Conservation (phyloP, 305 asterid species). For the Solanum aculeatissimum region DNA sequence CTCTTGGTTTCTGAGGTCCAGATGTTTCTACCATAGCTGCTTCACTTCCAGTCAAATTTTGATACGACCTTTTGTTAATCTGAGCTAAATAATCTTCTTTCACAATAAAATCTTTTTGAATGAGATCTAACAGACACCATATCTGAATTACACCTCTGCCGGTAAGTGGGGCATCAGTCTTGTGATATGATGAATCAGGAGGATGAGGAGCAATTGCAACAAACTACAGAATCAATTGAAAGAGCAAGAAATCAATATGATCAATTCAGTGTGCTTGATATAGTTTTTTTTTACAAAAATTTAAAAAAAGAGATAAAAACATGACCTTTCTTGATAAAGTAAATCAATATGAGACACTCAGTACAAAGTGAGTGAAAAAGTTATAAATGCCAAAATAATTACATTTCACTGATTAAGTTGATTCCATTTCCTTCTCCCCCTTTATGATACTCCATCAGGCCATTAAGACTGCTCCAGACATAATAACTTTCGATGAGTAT, state of each 20-base stretch:
- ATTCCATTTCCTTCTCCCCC: background rate
- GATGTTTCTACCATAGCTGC: constrained; percentile 5
- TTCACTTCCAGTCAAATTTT: constrained; percentile 8
- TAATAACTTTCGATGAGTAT: background rate
- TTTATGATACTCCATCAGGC: background rate
- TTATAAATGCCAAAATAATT: background rate
- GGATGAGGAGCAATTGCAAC: constrained; percentile 93
- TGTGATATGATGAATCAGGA: constrained; percentile 78
- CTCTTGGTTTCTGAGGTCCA: constrained; percentile 22
- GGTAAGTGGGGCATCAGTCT: constrained; percentile 59
- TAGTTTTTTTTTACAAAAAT: background rate
- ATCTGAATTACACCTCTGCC: constrained; percentile 90
- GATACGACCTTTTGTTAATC: constrained; percentile 21
- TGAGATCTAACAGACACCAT: constrained; percentile 62
- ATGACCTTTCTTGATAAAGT: background rate
- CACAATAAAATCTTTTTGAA: background rate
- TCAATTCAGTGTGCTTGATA: background rate
- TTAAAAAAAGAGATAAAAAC: background rate
- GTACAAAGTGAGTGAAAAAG: background rate
- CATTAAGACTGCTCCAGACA: background rate
- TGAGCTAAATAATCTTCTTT: constrained; percentile 21
- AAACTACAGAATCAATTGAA: constrained; percentile 39
- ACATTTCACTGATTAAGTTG: background rate
- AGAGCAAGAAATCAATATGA: background rate
- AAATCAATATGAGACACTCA: background rate